Percentiles rank a stretch among this genome's conserved stretches.
phyloP scores from a whole-genome alignment of 1,139 yeast genomes.

The Groenewaldozyma auringiensis region DNA sequence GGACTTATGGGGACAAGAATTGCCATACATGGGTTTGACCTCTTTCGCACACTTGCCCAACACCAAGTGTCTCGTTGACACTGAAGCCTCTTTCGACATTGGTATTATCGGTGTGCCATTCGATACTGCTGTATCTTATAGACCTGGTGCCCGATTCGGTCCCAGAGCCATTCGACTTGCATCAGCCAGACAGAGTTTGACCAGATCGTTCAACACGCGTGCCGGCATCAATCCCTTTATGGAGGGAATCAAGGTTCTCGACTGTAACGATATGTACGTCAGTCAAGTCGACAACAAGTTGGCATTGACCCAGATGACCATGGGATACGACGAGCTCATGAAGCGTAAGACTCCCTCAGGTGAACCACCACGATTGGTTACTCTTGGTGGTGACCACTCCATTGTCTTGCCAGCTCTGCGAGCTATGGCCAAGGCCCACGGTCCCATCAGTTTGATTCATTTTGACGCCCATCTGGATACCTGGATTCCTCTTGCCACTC shows the following conservation, averaged over 20 bases:
- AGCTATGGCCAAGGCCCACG: slow-evolving; percentile 50
- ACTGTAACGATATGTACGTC: slow-evolving; percentile 76
- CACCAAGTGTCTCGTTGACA: slow-evolving; percentile 46
- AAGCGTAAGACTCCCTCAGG: slow-evolving; percentile 31
- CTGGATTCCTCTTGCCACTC: slow-evolving; percentile 45
- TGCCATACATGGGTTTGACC: slow-evolving; percentile 20
- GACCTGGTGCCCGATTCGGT: slow-evolving; percentile 77
- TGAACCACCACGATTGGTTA: slow-evolving; percentile 17
- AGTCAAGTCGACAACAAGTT: slow-evolving; percentile 71
- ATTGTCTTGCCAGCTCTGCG: slow-evolving; percentile 61
- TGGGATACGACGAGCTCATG: slow-evolving; percentile 56
- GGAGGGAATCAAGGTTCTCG: slow-evolving; percentile 50
- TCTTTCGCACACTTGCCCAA: slow-evolving; percentile 69
- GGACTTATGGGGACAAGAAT: slow-evolving; percentile 20
- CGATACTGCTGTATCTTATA: slow-evolving; percentile 66
- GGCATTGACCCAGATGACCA: slow-evolving; percentile 64
- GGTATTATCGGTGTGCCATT: slow-evolving; percentile 72
- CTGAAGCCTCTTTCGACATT: slow-evolving; percentile 42
- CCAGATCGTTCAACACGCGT: slow-evolving; percentile 42
- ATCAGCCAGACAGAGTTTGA: slow-evolving; percentile 45
- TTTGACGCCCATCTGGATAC: slow-evolving; percentile 71
- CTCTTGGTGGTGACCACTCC: slow-evolving; percentile 47
- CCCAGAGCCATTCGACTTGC: slow-evolving; percentile 73
- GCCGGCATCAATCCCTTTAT: slow-evolving; percentile 57
- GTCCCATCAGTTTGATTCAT: slow-evolving; percentile 62